These are phyloP conservation scores for Pseudocercospora fijiensis DNA, from an alignment of 2,329 filamentous ascomycete genomes.

Conservation along the genomic window DNA sequence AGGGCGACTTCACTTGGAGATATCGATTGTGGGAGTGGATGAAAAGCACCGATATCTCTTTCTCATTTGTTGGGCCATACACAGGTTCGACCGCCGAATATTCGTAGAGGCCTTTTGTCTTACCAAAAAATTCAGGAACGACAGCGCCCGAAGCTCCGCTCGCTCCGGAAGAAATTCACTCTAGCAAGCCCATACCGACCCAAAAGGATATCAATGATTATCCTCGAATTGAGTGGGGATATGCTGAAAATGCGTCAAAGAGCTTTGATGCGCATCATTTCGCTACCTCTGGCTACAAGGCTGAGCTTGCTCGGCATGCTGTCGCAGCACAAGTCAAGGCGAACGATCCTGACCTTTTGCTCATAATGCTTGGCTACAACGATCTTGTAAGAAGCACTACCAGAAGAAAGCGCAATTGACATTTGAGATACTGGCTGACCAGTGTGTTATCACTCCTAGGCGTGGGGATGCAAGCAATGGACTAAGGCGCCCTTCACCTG, in stretches of 20 bases:
- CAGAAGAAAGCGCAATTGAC: neutral
- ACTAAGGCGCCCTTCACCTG: constrained; percentile 21
- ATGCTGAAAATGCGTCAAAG: constrained; percentile 33
- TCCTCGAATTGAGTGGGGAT: constrained; percentile 32
- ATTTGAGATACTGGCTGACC: neutral
- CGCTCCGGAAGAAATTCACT: constrained; percentile 16
- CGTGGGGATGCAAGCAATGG: constrained; percentile 22
- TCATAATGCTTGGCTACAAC: constrained; percentile 30
- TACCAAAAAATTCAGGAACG: neutral
- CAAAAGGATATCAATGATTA: neutral
- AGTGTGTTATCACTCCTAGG: neutral
- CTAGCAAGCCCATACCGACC: neutral
- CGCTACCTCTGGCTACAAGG: constrained; percentile 35
- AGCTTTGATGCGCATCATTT: constrained; percentile 28
- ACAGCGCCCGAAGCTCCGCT: constrained; percentile 1
- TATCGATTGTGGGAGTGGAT: constrained; percentile 48
- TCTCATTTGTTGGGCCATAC: constrained; percentile 41
- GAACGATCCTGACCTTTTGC: constrained; percentile 37
- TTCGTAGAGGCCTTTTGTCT: neutral
- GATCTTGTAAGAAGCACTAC: constrained; percentile 18
- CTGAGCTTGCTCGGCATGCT: constrained; percentile 33
- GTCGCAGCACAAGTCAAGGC: constrained; percentile 34
- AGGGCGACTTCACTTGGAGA: constrained; percentile 48
- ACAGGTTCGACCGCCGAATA: constrained; percentile 32
- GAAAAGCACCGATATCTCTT: constrained; percentile 27